Conservation (phyloP, 2,329 filamentous ascomycete species). For the Fusarium lateritium region DNA sequence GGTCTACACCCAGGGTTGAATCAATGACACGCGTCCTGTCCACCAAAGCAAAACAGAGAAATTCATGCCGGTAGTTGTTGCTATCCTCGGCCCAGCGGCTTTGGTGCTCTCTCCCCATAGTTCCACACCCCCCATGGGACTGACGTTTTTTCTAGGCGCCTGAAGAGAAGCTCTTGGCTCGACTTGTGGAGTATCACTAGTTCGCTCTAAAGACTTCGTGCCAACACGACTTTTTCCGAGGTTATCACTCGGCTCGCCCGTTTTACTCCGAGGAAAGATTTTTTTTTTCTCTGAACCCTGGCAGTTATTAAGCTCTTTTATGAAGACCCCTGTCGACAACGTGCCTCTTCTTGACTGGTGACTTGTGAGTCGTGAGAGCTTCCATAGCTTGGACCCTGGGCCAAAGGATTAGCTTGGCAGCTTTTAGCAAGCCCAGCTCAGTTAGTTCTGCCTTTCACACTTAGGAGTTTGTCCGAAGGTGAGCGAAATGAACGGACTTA, state of each 20-base stretch:
- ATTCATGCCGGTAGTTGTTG: constrained; percentile 39
- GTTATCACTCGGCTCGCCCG: constrained; percentile 31
- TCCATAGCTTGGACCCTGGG: constrained; percentile 22
- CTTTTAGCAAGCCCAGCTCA: not conserved
- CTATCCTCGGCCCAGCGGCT: constrained; percentile 45
- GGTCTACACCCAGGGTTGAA: constrained; percentile 26
- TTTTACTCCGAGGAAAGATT: constrained; percentile 30
- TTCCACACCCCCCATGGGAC: constrained; percentile 34
- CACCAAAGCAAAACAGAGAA: constrained; percentile 12
- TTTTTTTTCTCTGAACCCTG: constrained; percentile 14
- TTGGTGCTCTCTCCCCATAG: constrained; percentile 30
- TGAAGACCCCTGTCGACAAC: constrained; percentile 25
- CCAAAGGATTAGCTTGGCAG: constrained; percentile 4
- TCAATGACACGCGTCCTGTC: constrained; percentile 10
- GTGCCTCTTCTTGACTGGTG: constrained; percentile 35
- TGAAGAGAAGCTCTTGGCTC: constrained; percentile 27
- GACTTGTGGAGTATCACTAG: constrained; percentile 27
- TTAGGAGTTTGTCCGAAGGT: constrained; percentile 12
- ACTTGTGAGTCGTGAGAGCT: constrained; percentile 7
- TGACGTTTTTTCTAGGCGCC: constrained; percentile 33
- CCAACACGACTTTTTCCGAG: constrained; percentile 40
- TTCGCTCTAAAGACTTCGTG: constrained; percentile 6
- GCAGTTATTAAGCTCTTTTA: constrained; percentile 4
- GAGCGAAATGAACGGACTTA: not conserved
- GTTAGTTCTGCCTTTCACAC: not conserved